Evolutionary conservation across 768 basidiomycete genomes (phyloP).

Genomic region (Xerocomus spinulosus): DNA sequence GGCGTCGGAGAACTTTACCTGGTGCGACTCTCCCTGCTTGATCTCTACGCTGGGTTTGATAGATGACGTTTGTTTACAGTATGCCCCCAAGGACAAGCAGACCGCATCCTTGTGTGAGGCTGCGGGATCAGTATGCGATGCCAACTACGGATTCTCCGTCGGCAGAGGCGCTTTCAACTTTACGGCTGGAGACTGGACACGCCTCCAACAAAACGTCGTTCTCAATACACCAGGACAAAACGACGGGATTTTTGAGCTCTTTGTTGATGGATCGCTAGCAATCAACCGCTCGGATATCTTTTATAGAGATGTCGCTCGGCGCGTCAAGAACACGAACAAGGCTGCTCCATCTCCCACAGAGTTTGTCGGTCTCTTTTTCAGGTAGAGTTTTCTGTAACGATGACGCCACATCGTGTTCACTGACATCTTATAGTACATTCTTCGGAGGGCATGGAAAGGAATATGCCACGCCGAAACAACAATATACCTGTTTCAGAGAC

Average conservation of each 20-base stretch:
- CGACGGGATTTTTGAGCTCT: constrained; percentile 61
- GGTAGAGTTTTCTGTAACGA: constrained; percentile 36
- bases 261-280: constrained; percentile 54
- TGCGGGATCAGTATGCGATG: constrained; percentile 57
- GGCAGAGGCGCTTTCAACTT: constrained; percentile 70
- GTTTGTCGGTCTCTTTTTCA: constrained; percentile 68
- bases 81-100: constrained; percentile 72
- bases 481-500: constrained; percentile 73
- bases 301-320: constrained; percentile 47
- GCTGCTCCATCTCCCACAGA: constrained; percentile 28
- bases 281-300: constrained; percentile 55
- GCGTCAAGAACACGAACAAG: not conserved
- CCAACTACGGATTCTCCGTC: constrained; percentile 67
- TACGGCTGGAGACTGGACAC: constrained; percentile 63
- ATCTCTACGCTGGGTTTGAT: not conserved
- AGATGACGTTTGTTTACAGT: constrained; percentile 38
- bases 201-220: constrained; percentile 58
- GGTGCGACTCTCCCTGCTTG: constrained; percentile 34
- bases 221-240: constrained; percentile 72
- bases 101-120: constrained; percentile 53
- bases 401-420: not conserved
- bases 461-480: constrained; percentile 70
- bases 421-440: constrained; percentile 48
- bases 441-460: constrained; percentile 68
- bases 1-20: constrained; percentile 77